phyloP scores from a whole-genome alignment of 2,329 filamentous ascomycete species.

The Colletotrichum kahawae region DNA sequence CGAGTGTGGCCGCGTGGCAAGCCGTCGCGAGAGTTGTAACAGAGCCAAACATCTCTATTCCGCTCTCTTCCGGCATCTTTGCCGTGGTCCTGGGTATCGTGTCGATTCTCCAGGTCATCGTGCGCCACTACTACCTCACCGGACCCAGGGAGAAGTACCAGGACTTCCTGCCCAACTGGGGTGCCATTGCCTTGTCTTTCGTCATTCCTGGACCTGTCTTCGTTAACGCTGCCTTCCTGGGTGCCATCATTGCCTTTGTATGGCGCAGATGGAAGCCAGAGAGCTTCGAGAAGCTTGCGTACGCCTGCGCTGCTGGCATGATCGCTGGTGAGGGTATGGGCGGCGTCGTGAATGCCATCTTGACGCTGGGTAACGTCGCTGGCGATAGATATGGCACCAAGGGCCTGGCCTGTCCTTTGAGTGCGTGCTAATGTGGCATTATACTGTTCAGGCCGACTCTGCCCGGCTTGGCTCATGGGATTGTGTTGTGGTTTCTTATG shows the following conservation, averaged over 20 bases:
- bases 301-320: constrained; percentile 63
- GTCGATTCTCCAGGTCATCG: constrained; percentile 54
- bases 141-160: constrained; percentile 59
- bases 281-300: constrained; percentile 63
- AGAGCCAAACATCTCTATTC: constrained; percentile 59
- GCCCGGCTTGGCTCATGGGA: fast-evolving
- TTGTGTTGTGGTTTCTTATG: fast-evolving
- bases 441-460: not conserved
- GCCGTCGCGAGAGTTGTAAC: constrained; percentile 66
- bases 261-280: constrained; percentile 60
- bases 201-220: constrained; percentile 62
- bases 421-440: constrained; percentile 26
- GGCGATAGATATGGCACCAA: constrained; percentile 35
- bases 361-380: constrained; percentile 37
- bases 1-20: constrained; percentile 65
- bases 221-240: constrained; percentile 63
- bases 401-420: constrained; percentile 33
- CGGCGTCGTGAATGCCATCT: constrained; percentile 51
- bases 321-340: constrained; percentile 70
- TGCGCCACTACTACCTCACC: constrained; percentile 59
- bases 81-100: constrained; percentile 59
- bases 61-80: constrained; percentile 60
- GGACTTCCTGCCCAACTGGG: constrained; percentile 66
- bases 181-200: constrained; percentile 64
- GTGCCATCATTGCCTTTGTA: constrained; percentile 53